These are phyloP conservation scores for Aspergillus funiculosus DNA, from an alignment of 495 filamentous ascomycete genomes.

Conservation along the genomic window DNA sequence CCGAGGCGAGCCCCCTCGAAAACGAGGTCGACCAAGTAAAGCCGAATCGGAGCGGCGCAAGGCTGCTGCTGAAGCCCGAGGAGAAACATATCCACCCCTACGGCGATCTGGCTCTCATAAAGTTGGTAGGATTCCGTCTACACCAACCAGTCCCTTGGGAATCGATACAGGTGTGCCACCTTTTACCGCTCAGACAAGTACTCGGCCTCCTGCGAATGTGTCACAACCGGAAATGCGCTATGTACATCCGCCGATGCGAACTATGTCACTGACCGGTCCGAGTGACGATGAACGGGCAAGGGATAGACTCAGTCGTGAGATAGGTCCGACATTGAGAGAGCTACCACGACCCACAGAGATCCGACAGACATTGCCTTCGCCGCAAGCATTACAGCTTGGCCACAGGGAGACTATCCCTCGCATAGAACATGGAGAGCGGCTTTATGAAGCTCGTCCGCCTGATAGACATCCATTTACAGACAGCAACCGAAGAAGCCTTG, in stretches of 20 bases:
- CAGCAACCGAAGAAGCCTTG: conserved; percentile 23
- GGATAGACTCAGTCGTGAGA: conserved; percentile 21
- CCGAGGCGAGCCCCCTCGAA: conserved; percentile 43
- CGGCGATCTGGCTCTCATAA: conserved; percentile 27
- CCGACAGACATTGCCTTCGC: conserved; percentile 31
- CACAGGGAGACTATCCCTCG: conserved; percentile 28
- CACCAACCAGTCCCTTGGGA: conserved; percentile 31
- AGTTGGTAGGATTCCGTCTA: conserved; percentile 28
- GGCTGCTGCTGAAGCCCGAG: conserved; percentile 46
- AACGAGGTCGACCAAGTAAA: conserved; percentile 57
- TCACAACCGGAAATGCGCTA: conserved; percentile 16
- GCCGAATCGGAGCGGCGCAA: conserved; percentile 49
- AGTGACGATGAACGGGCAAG: conserved; percentile 19
- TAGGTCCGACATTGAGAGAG: conserved; percentile 28
- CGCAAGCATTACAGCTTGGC: conserved; percentile 30
- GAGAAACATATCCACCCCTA: conserved; percentile 45
- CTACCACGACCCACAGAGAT: conserved; percentile 31
- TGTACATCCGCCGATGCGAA: conserved; percentile 12
- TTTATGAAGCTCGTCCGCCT: conserved; percentile 17
- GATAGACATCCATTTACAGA: conserved; percentile 31
- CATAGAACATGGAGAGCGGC: conserved; percentile 17
- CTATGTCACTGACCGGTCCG: conserved; percentile 7
- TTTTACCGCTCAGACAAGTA: conserved; percentile 8
- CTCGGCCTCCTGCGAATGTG: conserved; percentile 5
- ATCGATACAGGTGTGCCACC: conserved; percentile 9